Evolutionary conservation across 2,329 filamentous ascomycete genomes (phyloP), one percentile per base, ranked within the genome.

Genomic region (Fusarium armeniacum): DNA sequence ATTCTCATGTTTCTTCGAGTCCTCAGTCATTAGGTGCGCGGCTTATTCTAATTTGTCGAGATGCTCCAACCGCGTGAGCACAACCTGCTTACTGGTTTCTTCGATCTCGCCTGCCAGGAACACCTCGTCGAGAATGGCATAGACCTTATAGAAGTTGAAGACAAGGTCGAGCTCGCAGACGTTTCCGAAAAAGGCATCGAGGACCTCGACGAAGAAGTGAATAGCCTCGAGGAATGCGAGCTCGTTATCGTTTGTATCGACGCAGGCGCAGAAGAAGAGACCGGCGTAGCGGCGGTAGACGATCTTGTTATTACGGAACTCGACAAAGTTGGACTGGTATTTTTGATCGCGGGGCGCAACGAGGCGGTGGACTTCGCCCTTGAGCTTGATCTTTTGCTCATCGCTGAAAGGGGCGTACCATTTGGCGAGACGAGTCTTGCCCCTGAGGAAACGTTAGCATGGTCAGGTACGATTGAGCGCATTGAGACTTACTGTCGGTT

Each of bases 321-420:
- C 96, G 86, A 99, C 96, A 78, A 99, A 99, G 84, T 99, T 99
- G 83, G 94, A 97, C 81, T 99, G 96, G 85, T 99, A 97, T 80
- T 99, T 99, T 80, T 99, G 96, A 82, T 99, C 96, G 78, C 96
- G 93, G 9, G 96, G 96, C 0, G 96, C 96, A 66, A 99, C 95
- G 73, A 99, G 93, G 69, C 96, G 94, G 86, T 99, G 96, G 76
- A 98, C 93, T 85, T 99, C 96, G 87, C 96, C 96, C 83, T 99
- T 99, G 76, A 99, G 87, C 83, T 97, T 98, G 81, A 99, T 93
- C 85, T 99, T 99, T 81, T 99, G 94, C 81, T 98, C 95, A 85
- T 99, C 96, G 82, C 90, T 97, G 85, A 98, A 99, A 67, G 96
- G 95, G 73, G 92, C 93, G 85, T 99, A 99, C 95, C 95, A 99